Conservation (phyloP, 2,329 filamentous ascomycete species). For the Zymoseptoria crescenta region DNA sequence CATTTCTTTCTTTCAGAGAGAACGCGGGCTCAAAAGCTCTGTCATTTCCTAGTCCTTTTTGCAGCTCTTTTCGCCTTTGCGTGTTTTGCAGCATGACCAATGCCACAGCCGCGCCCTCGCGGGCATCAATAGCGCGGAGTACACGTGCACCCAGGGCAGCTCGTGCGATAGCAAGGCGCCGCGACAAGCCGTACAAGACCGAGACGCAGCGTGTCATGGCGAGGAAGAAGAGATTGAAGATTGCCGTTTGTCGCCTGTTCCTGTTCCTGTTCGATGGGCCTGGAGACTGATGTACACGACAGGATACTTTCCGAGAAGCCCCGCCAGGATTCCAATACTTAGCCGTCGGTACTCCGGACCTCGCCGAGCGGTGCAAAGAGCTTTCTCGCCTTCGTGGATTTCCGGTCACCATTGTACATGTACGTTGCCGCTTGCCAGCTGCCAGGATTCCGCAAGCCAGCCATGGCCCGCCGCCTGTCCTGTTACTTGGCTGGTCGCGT, state of each 20-base stretch:
- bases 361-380: slow-evolving; percentile 54
- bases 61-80: slow-evolving; percentile 1
- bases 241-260: slow-evolving; percentile 33
- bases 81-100: neutral
- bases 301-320: slow-evolving; percentile 50
- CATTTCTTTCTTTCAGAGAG: neutral
- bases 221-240: slow-evolving; percentile 53
- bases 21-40: neutral
- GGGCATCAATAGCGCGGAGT: slow-evolving; percentile 3
- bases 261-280: neutral
- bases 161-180: slow-evolving; percentile 23
- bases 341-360: slow-evolving; percentile 50
- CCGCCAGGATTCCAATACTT: slow-evolving; percentile 56
- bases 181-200: slow-evolving; percentile 48
- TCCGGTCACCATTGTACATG: slow-evolving; percentile 53
- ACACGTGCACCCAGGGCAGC: slow-evolving; percentile 19
- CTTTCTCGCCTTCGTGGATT: slow-evolving; percentile 47
- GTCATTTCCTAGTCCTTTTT: slow-evolving; percentile 1
- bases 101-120: neutral
- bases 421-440: slow-evolving; percentile 33
- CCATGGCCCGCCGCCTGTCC: neutral
- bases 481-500: neutral
- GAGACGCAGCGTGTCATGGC: slow-evolving; percentile 51
- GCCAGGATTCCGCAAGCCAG: neutral
- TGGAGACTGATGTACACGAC: slow-evolving; percentile 21